Evolutionary conservation across 495 filamentous ascomycete genomes (phyloP).

Genomic region (Penicillium nucicola): DNA sequence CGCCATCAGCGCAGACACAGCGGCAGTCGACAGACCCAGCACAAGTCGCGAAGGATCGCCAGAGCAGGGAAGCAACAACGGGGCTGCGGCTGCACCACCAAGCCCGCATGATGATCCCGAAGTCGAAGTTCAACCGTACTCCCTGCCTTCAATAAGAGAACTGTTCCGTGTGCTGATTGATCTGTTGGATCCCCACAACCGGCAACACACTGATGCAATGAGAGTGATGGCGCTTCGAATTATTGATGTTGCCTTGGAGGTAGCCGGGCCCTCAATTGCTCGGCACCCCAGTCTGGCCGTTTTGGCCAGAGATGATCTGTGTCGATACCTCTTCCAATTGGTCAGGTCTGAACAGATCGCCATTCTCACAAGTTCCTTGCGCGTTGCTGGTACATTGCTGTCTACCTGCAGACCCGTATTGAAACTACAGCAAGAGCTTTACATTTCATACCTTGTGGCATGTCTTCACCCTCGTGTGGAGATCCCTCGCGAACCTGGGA

Average conservation of each 20-base stretch:
- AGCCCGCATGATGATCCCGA: constrained; percentile 33
- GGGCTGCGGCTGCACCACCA: constrained; percentile 45
- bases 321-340: constrained; percentile 92
- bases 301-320: constrained; percentile 89
- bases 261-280: constrained; percentile 92
- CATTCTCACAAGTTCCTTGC: constrained; percentile 85
- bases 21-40: constrained; percentile 30
- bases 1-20: constrained; percentile 42
- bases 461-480: constrained; percentile 91
- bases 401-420: constrained; percentile 89
- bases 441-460: constrained; percentile 88
- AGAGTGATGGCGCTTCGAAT: constrained; percentile 95
- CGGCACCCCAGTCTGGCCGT: constrained; percentile 86
- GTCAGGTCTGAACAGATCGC: constrained; percentile 94
- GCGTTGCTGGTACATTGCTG: constrained; percentile 86
- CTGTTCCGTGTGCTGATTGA: constrained; percentile 94
- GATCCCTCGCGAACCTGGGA: constrained; percentile 85
- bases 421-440: constrained; percentile 96
- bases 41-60: constrained; percentile 31
- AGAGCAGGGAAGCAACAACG: constrained; percentile 39
- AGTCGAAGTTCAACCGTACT: constrained; percentile 77
- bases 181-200: constrained; percentile 88
- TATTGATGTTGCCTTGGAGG: constrained; percentile 95
- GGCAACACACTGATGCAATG: constrained; percentile 89
- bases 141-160: constrained; percentile 88